Percentiles rank a stretch among this genome's conserved stretches.
Evolutionary conservation across 441 rosid species (phyloP).

Genomic region (Euphorbia schlechtendalii): DNA sequence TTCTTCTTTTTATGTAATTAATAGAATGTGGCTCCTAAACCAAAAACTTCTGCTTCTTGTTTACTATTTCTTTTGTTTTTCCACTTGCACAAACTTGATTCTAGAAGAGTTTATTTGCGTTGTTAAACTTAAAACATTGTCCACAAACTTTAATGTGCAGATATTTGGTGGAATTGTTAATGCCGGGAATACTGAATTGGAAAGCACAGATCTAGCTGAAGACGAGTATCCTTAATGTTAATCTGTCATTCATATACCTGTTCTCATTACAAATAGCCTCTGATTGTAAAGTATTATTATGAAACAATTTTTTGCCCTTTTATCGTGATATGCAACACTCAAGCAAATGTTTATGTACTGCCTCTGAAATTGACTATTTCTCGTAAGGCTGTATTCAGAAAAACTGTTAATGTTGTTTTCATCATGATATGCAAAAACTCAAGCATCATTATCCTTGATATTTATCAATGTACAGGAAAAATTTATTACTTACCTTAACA

Average conservation of each 20-base stretch:
- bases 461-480: neutral
- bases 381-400: neutral
- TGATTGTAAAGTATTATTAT: neutral
- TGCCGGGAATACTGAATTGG: constrained; percentile 70
- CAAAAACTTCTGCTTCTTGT: neutral
- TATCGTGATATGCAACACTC: neutral
- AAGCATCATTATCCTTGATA: constrained; percentile 38
- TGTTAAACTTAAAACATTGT: constrained; percentile 3
- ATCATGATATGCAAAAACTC: too few species aligned
- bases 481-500: constrained; percentile 40
- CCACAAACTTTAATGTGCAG: constrained; percentile 29
- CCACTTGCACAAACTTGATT: neutral
- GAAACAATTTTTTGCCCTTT: neutral
- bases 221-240: constrained; percentile 68
- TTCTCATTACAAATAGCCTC: neutral
- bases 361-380: neutral
- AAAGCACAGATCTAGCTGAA: constrained; percentile 53
- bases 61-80: constrained; percentile 1
- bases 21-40: neutral
- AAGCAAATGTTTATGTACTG: neutral
- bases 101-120: constrained; percentile 1
- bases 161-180: constrained; percentile 88
- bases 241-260: neutral
- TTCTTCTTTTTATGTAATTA: neutral
- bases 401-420: neutral